Base-by-base conservation (phyloP, 2,329 filamentous ascomycete genomes). In the Colletotrichum magnum region DNA sequence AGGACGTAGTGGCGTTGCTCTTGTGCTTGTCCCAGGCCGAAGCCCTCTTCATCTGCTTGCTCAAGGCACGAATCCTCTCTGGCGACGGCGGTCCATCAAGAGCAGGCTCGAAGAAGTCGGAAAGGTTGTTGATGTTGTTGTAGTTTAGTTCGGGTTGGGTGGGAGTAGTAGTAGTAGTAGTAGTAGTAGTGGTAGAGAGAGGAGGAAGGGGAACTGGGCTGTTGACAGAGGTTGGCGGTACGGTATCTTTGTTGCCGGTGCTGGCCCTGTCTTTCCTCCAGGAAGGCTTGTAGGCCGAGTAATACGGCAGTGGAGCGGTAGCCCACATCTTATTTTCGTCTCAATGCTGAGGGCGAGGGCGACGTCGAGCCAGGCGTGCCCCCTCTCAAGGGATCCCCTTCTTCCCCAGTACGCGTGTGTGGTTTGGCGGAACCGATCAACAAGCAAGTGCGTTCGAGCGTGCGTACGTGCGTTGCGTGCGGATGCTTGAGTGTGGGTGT, bases 31-130 rank as follows among this genome's bases (percentile, higher is more conserved):
- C 84, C 69, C 78, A 77, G 62, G 83, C 80, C 26, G 88, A 87
- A 26, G 83, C 82, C 74, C 84, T 82, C 77, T 85, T 89, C 83
- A 89, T 85, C 78, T 90, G 86, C 76, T 86, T 86, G 76, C 82
- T 89, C 60, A 90, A 81, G 67, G 87, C 87, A 72, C 88, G 86
- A 73, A 90, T 84, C 70, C 84, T 84, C 74, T 88, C 86, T 32
- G 89, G 87, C 41, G 89, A 91, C 0, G 89, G 88, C 48, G 89
- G 88, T 18, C 87, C 87, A 73, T 91, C 87, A 64, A 90, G 79
- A 70, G 89, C 85, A 57, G 89, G 88, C 68, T 86, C 88, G 66
- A 91, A 78, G 62, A 87, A 81, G 67, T 87, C 84, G 68, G 80
- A 75, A 56, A 82, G 66, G 72, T 45, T 63, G 56, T 70, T 60